These are phyloP conservation scores for Saccharata proteae DNA, from an alignment of 2,329 filamentous ascomycete genomes.

Conservation along the genomic window DNA sequence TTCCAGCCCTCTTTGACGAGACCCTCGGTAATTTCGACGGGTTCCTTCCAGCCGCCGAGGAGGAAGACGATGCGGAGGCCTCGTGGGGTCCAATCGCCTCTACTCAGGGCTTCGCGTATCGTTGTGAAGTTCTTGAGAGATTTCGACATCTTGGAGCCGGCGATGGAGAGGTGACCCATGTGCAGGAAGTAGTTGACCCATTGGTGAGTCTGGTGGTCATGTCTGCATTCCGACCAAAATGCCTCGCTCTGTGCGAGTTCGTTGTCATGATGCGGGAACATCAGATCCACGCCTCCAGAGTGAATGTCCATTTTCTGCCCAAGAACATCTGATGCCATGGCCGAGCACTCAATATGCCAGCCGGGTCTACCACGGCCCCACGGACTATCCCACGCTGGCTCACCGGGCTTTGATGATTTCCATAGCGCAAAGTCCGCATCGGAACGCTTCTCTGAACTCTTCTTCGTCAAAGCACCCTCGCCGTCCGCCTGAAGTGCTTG, in stretches of 20 bases:
- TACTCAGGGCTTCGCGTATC: constrained; percentile 65
- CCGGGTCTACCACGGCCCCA: constrained; percentile 85
- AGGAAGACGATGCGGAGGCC: constrained; percentile 77
- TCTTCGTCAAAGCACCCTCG: constrained; percentile 63
- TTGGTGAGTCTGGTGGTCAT: constrained; percentile 36
- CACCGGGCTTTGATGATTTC: constrained; percentile 85
- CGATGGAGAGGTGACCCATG: constrained; percentile 84
- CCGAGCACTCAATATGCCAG: constrained; percentile 96
- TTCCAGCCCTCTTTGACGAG: constrained; percentile 60
- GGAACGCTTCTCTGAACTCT: constrained; percentile 55
- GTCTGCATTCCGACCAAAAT: constrained; percentile 47
- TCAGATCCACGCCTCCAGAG: constrained; percentile 81
- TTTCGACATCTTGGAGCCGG: constrained; percentile 92
- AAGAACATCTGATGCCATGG: constrained; percentile 85
- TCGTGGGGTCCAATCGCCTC: constrained; percentile 62
- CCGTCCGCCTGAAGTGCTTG: constrained; percentile 76
- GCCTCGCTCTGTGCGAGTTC: constrained; percentile 84
- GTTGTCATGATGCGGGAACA: constrained; percentile 70
- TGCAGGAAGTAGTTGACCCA: constrained; percentile 97
- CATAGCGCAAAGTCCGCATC: constrained; percentile 82
- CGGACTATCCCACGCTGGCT: constrained; percentile 77
- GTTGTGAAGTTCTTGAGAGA: constrained; percentile 93
- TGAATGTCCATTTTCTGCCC: constrained; percentile 83
- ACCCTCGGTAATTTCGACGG: constrained; percentile 79
- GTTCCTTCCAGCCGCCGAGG: constrained; percentile 79